These are phyloP conservation scores for Verticillium nubilum DNA, from an alignment of 2,329 filamentous ascomycete species.

Conservation along the genomic window DNA sequence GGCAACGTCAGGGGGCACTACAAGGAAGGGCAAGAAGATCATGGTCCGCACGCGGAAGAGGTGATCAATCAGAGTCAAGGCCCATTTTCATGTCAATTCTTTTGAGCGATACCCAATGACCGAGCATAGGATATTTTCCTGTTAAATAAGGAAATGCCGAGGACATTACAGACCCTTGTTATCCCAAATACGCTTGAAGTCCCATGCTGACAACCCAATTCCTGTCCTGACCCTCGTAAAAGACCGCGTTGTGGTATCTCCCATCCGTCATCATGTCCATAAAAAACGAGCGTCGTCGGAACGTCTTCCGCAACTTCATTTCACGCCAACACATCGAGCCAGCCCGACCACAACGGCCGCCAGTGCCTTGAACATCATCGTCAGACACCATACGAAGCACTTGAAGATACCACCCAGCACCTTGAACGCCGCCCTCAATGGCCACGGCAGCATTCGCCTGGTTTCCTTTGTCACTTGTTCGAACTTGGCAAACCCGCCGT, in stretches of 20 bases:
- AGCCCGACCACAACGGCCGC: conserved; percentile 43
- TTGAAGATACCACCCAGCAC: conserved; percentile 49
- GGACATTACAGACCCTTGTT: neutral
- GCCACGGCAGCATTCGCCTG: conserved; percentile 44
- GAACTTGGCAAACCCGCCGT: conserved; percentile 34
- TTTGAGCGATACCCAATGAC: neutral
- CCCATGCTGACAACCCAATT: neutral
- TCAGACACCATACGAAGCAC: conserved; percentile 52
- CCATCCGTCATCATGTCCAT: neutral
- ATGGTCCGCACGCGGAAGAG: conserved; percentile 59
- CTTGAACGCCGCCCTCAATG: conserved; percentile 42
- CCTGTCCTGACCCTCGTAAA: neutral
- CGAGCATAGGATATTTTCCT: neutral
- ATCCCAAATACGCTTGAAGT: neutral
- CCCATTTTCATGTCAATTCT: neutral
- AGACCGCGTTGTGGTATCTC: neutral
- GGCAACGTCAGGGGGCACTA: conserved; percentile 52
- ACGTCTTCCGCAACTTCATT: neutral
- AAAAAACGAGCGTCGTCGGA: neutral
- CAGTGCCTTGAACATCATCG: conserved; percentile 48
- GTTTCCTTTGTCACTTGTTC: conserved; percentile 27
- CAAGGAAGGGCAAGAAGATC: conserved; percentile 55
- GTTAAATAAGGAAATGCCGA: neutral
- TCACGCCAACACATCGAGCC: conserved; percentile 40
- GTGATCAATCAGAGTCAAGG: conserved; percentile 18